phyloP scores from a whole-genome alignment of 768 basidiomycete genomes.

The Amanita fuliginea region DNA sequence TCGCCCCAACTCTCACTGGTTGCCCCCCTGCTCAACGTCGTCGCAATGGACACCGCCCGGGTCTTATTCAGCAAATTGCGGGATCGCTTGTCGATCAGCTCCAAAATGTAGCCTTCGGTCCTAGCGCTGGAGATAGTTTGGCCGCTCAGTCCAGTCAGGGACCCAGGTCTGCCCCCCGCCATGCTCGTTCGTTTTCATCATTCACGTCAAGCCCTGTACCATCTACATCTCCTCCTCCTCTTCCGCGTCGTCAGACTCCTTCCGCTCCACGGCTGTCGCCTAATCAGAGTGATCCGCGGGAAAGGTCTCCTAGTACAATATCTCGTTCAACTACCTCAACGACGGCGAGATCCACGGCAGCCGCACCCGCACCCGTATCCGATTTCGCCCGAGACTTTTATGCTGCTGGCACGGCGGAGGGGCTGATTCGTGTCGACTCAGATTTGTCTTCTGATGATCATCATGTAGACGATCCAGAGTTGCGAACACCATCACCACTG shows the following conservation, averaged over 20 bases:
- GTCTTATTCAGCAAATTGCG: background rate
- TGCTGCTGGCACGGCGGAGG: constrained; percentile 29
- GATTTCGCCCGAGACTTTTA: constrained; percentile 62
- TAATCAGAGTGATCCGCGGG: background rate
- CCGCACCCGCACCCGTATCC: constrained; percentile 17
- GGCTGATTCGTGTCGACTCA: background rate
- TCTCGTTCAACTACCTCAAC: background rate
- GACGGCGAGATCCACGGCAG: background rate
- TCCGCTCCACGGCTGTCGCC: background rate
- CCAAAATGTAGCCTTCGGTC: background rate
- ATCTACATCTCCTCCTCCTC: background rate
- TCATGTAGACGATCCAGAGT: background rate
- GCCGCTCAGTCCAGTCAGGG: background rate
- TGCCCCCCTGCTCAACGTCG: background rate
- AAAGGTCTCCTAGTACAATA: background rate
- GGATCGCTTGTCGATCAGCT: background rate
- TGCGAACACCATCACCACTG: too few species aligned
- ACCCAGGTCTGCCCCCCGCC: background rate
- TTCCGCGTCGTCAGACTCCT: background rate
- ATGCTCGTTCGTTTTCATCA: background rate
- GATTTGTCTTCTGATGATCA: background rate
- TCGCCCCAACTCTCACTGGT: background rate
- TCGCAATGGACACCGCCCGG: too few species aligned
- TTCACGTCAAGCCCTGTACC: background rate
- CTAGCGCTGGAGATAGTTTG: too few species aligned